phyloP scores from a whole-genome alignment of 2,329 filamentous ascomycete genomes.

The Chrysosphaeria jannelii region DNA sequence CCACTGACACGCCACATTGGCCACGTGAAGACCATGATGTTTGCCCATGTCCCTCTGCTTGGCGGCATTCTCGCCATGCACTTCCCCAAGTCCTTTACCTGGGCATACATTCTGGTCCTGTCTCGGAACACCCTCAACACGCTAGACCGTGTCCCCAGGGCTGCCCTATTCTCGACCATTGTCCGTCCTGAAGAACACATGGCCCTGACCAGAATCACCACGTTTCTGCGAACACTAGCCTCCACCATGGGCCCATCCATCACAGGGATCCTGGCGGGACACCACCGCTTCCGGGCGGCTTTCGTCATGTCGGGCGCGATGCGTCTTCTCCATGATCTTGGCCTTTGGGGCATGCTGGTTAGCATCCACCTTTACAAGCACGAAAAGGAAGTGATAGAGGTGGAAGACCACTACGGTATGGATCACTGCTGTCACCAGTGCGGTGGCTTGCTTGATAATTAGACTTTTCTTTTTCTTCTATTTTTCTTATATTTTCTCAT shows the following conservation, averaged over 20 bases:
- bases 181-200: constrained; percentile 34
- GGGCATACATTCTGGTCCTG: constrained; percentile 24
- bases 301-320: constrained; percentile 24
- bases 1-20: constrained; percentile 26
- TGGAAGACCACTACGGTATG: no score
- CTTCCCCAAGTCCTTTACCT: constrained; percentile 16
- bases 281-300: constrained; percentile 26
- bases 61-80: constrained; percentile 29
- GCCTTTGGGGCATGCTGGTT: constrained; percentile 25
- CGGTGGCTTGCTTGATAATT: no score
- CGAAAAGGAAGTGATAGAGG: no score
- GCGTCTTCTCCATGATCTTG: constrained; percentile 24
- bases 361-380: constrained; percentile 21
- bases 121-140: constrained; percentile 30
- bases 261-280: constrained; percentile 22
- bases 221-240: constrained; percentile 26
- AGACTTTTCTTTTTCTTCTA: no score
- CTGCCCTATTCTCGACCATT: constrained; percentile 35
- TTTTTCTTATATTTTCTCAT: no score
- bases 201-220: constrained; percentile 39
- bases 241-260: constrained; percentile 21
- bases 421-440: no score
- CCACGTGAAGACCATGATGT: constrained; percentile 33
- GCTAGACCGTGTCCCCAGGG: constrained; percentile 37
- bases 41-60: constrained; percentile 29